Conservation (phyloP, 2,329 filamentous ascomycete species). For the Colletotrichum salicis region DNA sequence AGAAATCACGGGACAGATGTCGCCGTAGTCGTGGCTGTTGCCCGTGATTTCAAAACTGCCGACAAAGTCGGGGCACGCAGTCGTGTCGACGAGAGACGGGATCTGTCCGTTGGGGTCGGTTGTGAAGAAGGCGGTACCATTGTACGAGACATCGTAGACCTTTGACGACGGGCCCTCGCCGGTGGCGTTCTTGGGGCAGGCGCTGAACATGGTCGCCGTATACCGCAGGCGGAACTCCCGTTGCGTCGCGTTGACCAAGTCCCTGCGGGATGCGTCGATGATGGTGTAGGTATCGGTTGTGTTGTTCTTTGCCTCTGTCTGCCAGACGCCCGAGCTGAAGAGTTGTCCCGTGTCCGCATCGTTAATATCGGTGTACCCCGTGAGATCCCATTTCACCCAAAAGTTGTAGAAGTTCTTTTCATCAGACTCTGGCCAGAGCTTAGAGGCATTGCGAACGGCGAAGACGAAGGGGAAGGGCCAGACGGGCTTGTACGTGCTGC, state of each 20-base stretch:
- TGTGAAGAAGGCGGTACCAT: not conserved
- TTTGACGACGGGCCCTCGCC: not conserved
- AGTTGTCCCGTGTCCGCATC: not conserved
- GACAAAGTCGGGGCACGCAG: not conserved
- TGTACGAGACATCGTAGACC: not conserved
- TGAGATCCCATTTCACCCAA: slow-evolving; percentile 11
- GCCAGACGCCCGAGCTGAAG: slow-evolving; percentile 1
- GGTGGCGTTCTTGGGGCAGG: not conserved
- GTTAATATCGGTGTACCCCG: slow-evolving; percentile 4
- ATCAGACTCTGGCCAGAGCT: not conserved
- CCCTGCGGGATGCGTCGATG: slow-evolving; percentile 1
- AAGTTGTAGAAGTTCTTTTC: not conserved
- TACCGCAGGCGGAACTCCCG: not conserved
- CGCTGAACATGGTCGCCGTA: slow-evolving; percentile 1
- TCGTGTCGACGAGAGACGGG: not conserved
- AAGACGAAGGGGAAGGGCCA: slow-evolving; percentile 17
- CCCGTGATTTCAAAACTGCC: not conserved
- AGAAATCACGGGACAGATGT: not conserved
- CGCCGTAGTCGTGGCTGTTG: not conserved
- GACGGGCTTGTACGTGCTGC: slow-evolving; percentile 3
- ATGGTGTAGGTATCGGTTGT: not conserved
- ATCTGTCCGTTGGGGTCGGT: slow-evolving; percentile 4
- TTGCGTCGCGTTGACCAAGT: slow-evolving; percentile 5
- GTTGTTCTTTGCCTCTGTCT: not conserved
- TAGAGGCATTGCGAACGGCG: slow-evolving; percentile 7